Conservation (phyloP, 2,329 filamentous ascomycete genomes). For the Xylariaceae sp. region DNA sequence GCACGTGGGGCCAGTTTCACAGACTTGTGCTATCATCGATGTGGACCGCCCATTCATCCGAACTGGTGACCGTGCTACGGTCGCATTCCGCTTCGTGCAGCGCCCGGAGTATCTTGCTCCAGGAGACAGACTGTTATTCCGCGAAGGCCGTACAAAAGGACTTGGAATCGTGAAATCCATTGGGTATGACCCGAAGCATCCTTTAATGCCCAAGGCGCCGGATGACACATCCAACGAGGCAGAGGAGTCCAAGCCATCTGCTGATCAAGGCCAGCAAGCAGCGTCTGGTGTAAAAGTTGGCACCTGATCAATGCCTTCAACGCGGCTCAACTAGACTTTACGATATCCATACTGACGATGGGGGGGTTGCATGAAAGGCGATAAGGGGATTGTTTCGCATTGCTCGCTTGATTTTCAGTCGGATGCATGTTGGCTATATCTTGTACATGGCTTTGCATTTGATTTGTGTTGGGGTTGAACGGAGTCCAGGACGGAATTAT, state of each 20-base stretch:
- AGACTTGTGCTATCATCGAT: conserved; percentile 97
- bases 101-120: conserved; percentile 89
- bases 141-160: conserved; percentile 94
- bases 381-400: neutral
- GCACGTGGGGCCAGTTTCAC: conserved; percentile 91
- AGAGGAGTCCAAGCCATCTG: conserved; percentile 23
- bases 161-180: conserved; percentile 92
- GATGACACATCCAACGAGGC: conserved; percentile 22
- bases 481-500: conserved; percentile 16
- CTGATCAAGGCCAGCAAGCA: conserved; percentile 24
- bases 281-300: conserved; percentile 31
- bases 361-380: neutral
- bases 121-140: conserved; percentile 88
- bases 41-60: conserved; percentile 96
- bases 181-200: conserved; percentile 77
- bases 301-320: conserved; percentile 1
- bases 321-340: neutral
- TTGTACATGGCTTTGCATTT: neutral
- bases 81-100: conserved; percentile 95
- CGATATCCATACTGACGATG: neutral
- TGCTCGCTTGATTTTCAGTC: neutral
- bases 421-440: neutral
- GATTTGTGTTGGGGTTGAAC: conserved; percentile 7
- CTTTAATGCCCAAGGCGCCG: conserved; percentile 42
- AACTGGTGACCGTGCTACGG: conserved; percentile 90